Conservation (phyloP, 116 monocot species). For the Cymodocea nodosa region DNA sequence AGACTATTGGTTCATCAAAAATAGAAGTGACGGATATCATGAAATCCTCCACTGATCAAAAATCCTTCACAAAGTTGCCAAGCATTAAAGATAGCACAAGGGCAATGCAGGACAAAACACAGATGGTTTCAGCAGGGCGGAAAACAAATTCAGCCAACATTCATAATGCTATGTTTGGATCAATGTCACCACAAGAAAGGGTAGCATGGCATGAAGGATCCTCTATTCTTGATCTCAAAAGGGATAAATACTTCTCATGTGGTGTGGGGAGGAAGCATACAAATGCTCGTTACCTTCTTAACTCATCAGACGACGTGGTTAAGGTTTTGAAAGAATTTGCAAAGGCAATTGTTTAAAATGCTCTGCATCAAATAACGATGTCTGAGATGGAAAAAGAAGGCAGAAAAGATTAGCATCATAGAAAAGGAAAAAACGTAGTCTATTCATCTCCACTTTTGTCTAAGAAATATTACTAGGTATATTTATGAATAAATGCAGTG, state of each 20-base stretch:
- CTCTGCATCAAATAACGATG: too few species aligned
- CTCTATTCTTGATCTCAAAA: slow-evolving; percentile 89
- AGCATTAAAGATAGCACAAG: slow-evolving; percentile 35
- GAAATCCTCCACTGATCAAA: slow-evolving; percentile 31
- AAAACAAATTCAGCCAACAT: slow-evolving; percentile 34
- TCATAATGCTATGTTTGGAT: slow-evolving; percentile 20
- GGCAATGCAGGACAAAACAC: slow-evolving; percentile 24
- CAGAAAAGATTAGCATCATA: too few species aligned
- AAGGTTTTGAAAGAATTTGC: slow-evolving; percentile 60
- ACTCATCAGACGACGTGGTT: slow-evolving; percentile 82
- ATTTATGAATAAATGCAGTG: too few species aligned
- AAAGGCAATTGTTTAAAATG: neutral
- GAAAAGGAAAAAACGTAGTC: too few species aligned
- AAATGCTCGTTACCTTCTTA: slow-evolving; percentile 72
- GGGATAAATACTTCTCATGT: slow-evolving; percentile 95
- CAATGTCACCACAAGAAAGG: slow-evolving; percentile 44
- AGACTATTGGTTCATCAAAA: slow-evolving; percentile 36
- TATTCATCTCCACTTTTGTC: too few species aligned
- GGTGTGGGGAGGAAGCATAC: slow-evolving; percentile 87
- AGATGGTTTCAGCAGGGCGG: slow-evolving; percentile 23
- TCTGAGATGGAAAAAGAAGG: too few species aligned
- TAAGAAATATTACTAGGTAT: too few species aligned
- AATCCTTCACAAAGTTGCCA: slow-evolving; percentile 21
- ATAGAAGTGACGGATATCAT: slow-evolving; percentile 39
- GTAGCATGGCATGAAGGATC: slow-evolving; percentile 92